Percentiles rank a stretch among this genome's conserved stretches.
Conservation (phyloP, 148 eudicot species). For the Agrostemma githago region DNA sequence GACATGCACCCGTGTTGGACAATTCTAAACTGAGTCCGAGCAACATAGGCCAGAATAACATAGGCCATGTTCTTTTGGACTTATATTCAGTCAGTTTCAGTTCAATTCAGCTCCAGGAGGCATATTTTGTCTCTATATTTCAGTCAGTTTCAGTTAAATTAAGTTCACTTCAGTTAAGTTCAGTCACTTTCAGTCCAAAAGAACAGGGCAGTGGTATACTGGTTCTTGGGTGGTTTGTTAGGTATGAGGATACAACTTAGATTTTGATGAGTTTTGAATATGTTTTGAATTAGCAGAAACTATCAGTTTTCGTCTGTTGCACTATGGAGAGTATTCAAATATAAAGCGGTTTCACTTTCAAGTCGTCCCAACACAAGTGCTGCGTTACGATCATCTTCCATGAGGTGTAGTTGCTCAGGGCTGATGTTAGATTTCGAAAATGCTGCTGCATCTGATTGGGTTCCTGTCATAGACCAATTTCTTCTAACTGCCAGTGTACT, state of each 20-base stretch:
- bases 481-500: conserved; percentile 67
- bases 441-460: conserved; percentile 55
- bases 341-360: conserved; percentile 24
- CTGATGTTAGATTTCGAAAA: conserved; percentile 44
- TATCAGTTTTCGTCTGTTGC: conserved; percentile 29
- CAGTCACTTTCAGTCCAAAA: no score
- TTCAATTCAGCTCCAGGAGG: no score
- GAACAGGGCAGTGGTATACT: no score
- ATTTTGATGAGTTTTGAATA: conserved; percentile 18
- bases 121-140: no score
- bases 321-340: conserved; percentile 33
- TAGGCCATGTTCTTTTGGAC: no score
- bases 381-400: conserved; percentile 22
- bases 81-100: no score
- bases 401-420: conserved; percentile 53
- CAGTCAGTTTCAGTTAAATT: no score
- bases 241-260: not conserved
- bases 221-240: not conserved
- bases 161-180: no score
- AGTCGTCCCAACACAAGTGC: conserved; percentile 21
- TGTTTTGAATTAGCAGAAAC: conserved; percentile 24
- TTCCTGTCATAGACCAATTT: conserved; percentile 69
- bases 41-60: no score
- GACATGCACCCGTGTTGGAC: no score
- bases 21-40: no score